phyloP scores from a whole-genome alignment of 2,329 filamentous ascomycete species.

The Epichloe brachyelytri region DNA sequence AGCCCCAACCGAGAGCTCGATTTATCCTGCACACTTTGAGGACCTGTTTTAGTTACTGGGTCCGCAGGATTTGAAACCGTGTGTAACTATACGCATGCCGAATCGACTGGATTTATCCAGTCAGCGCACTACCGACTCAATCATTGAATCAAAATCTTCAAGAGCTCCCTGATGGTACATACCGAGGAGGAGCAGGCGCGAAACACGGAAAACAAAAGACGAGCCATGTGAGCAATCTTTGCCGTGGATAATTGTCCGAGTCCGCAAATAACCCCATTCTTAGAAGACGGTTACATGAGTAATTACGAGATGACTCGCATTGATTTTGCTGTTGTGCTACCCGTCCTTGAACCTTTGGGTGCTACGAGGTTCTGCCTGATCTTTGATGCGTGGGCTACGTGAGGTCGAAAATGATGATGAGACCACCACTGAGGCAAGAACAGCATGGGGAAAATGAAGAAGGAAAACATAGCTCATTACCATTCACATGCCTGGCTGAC shows the following conservation, averaged over 20 bases:
- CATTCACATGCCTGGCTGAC: background rate
- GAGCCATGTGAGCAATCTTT: background rate
- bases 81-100: no score
- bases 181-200: background rate
- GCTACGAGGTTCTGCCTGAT: background rate
- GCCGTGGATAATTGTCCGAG: background rate
- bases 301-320: slow-evolving; percentile 5
- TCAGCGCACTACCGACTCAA: no score
- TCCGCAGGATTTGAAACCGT: no score
- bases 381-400: background rate
- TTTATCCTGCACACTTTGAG: no score
- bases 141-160: no score
- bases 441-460: background rate
- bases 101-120: no score
- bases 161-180: no score
- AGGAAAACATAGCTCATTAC: background rate
- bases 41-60: no score
- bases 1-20: no score
- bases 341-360: slow-evolving; percentile 1
- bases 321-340: slow-evolving; percentile 2
- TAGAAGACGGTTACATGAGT: background rate
- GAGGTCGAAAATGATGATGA: slow-evolving; percentile 17
- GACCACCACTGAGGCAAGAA: background rate
- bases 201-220: background rate
- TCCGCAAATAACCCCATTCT: background rate